These are phyloP conservation scores for Hypoxylon sp. DNA, from an alignment of 2,329 filamentous ascomycete genomes.

Conservation along the genomic window DNA sequence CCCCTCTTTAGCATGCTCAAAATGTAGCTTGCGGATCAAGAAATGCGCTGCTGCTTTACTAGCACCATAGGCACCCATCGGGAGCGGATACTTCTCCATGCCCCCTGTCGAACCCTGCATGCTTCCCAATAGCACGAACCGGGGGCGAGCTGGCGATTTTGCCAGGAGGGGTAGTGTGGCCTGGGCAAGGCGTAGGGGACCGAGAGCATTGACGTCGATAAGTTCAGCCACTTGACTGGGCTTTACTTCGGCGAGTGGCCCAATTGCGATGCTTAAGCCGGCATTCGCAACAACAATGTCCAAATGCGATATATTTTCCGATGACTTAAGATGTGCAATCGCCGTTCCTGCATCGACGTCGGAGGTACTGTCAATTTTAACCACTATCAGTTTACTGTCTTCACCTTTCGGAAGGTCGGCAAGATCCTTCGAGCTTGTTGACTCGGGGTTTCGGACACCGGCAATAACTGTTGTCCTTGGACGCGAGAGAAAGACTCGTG, in stretches of 20 bases:
- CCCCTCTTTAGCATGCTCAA: conserved; percentile 24
- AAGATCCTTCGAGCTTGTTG: conserved; percentile 42
- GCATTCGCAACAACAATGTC: conserved; percentile 65
- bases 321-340: conserved; percentile 47
- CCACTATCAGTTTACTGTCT: conserved; percentile 53
- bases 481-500: conserved; percentile 6
- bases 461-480: conserved; percentile 65
- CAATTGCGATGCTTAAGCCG: conserved; percentile 46
- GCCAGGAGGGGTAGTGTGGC: conserved; percentile 31
- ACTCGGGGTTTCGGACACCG: conserved; percentile 45
- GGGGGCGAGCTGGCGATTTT: conserved; percentile 16
- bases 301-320: conserved; percentile 55
- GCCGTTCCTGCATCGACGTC: conserved; percentile 52
- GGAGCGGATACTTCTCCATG: conserved; percentile 28
- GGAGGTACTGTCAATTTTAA: conserved; percentile 56
- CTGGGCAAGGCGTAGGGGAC: conserved; percentile 35
- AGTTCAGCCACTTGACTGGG: conserved; percentile 27
- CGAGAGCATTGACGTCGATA: conserved; percentile 35
- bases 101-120: conserved; percentile 29
- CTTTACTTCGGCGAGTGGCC: conserved; percentile 34
- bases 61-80: conserved; percentile 33
- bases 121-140: conserved; percentile 35
- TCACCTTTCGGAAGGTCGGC: conserved; percentile 50
- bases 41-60: conserved; percentile 36
- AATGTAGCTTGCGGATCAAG: conserved; percentile 35